Conservation (phyloP, 352 stramenopile genomes). For the Globisporangium nagaii region DNA sequence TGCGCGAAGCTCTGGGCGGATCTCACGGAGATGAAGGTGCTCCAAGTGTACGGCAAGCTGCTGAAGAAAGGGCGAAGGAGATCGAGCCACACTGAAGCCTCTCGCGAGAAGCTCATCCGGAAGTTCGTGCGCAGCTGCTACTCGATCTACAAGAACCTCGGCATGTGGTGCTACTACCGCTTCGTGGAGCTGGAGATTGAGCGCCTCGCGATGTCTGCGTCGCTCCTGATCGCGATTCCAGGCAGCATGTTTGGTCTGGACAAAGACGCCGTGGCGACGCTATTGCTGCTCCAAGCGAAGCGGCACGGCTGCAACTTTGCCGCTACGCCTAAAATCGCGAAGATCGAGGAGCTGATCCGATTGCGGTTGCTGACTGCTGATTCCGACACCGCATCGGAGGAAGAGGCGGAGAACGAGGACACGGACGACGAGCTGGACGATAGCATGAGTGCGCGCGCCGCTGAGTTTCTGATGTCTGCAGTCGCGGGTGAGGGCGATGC, state of each 20-base stretch:
- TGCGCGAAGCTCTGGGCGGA: constrained; percentile 37
- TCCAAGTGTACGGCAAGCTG: constrained; percentile 43
- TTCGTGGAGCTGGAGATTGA: constrained; percentile 74
- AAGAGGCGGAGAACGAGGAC: constrained; percentile 23
- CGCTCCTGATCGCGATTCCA: constrained; percentile 43
- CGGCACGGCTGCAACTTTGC: constrained; percentile 36
- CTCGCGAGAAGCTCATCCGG: constrained; percentile 38
- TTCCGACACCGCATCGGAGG: constrained; percentile 13
- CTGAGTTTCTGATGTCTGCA: constrained; percentile 3
- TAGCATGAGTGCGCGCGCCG: not conserved
- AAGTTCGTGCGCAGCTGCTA: constrained; percentile 59
- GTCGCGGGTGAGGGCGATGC: not conserved
- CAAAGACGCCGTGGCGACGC: constrained; percentile 39
- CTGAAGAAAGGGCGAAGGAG: constrained; percentile 47
- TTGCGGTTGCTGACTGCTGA: constrained; percentile 23
- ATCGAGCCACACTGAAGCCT: constrained; percentile 22
- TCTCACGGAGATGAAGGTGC: constrained; percentile 36
- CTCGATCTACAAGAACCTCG: constrained; percentile 55
- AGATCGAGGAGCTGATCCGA: constrained; percentile 50
- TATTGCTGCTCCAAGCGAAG: constrained; percentile 40
- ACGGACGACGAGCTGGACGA: not conserved
- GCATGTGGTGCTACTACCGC: constrained; percentile 69
- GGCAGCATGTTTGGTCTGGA: constrained; percentile 59
- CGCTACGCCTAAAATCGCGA: constrained; percentile 45
- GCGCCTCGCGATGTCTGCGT: constrained; percentile 42